phyloP scores from a whole-genome alignment of 1,284 basidiomycete genomes.

The Cutaneotrichosporon mucoides region DNA sequence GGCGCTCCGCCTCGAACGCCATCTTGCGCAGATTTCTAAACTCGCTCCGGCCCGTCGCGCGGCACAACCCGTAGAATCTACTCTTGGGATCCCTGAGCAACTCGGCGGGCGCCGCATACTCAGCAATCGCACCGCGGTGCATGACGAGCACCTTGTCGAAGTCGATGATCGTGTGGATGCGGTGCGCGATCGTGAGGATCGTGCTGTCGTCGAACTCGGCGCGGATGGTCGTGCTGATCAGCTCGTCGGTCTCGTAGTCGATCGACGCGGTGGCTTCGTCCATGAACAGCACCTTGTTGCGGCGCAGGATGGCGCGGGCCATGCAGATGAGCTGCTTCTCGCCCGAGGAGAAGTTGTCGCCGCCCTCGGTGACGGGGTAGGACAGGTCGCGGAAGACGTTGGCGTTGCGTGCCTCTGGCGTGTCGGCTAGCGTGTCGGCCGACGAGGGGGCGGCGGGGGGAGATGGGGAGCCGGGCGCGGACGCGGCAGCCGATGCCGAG shows the following conservation, averaged over 20 bases:
- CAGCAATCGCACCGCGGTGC: constrained; percentile 61
- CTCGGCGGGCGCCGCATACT: constrained; percentile 70
- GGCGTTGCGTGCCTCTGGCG: constrained; percentile 59
- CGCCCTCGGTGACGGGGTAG: constrained; percentile 61
- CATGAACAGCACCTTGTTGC: constrained; percentile 72
- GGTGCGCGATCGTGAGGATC: constrained; percentile 59
- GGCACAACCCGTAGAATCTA: constrained; percentile 72
- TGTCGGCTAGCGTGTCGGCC: constrained; percentile 26
- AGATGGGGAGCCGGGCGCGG: constrained; percentile 2
- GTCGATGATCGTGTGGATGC: constrained; percentile 69
- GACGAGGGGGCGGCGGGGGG: neutral
- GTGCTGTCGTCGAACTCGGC: constrained; percentile 59
- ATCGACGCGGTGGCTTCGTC: constrained; percentile 69
- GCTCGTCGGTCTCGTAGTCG: constrained; percentile 56
- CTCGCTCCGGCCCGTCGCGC: constrained; percentile 74
- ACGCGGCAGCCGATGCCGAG: constrained; percentile 47
- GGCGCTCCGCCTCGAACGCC: constrained; percentile 42
- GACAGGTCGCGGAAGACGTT: constrained; percentile 85
- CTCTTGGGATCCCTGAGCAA: constrained; percentile 64
- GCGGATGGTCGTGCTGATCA: constrained; percentile 52
- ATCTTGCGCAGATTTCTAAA: constrained; percentile 59
- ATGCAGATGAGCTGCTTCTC: constrained; percentile 81
- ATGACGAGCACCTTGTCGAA: constrained; percentile 70
- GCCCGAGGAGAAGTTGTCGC: constrained; percentile 90
- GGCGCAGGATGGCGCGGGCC: constrained; percentile 73